Percentiles rank a stretch among this genome's conserved stretches.
These are phyloP conservation scores for Tricholoma hemisulphureum DNA, from an alignment of 768 basidiomycete species.

Conservation along the genomic window DNA sequence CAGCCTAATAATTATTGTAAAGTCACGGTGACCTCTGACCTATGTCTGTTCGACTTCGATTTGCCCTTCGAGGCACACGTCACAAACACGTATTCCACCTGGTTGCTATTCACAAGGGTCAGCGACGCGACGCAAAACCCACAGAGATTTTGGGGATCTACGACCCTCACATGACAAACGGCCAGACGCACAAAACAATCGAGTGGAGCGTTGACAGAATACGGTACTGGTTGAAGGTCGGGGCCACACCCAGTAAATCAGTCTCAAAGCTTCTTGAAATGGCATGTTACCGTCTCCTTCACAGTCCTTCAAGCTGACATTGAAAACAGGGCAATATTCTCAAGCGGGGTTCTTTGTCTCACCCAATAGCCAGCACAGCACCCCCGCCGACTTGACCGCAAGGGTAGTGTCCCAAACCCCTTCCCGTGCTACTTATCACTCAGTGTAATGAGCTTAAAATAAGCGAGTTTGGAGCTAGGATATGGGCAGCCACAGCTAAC, in stretches of 20 bases:
- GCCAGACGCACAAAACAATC: constrained; percentile 64
- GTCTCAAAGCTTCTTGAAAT: constrained; percentile 75
- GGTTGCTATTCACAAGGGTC: constrained; percentile 74
- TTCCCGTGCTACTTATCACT: not conserved
- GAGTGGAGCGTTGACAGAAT: constrained; percentile 92
- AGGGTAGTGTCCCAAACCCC: not conserved
- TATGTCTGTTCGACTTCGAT: constrained; percentile 85
- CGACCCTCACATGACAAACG: constrained; percentile 60
- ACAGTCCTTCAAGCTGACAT: not conserved
- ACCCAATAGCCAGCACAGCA: constrained; percentile 34
- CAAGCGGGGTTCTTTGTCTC: constrained; percentile 54
- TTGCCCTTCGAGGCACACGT: constrained; percentile 76
- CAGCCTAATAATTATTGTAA: no score
- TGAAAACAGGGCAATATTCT: constrained; percentile 58
- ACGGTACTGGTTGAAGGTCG: constrained; percentile 82
- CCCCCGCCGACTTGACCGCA: not conserved
- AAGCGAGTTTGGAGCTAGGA: not conserved
- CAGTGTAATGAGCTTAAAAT: not conserved
- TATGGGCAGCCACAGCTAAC: no score
- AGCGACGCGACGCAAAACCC: constrained; percentile 79
- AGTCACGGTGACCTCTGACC: no score
- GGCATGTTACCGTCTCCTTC: constrained; percentile 48
- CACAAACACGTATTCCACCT: constrained; percentile 80
- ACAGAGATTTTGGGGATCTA: constrained; percentile 86
- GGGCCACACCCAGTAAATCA: constrained; percentile 78